Evolutionary conservation across 1,139 yeast genomes (phyloP).

Genomic region (Geotrichum reessii): DNA sequence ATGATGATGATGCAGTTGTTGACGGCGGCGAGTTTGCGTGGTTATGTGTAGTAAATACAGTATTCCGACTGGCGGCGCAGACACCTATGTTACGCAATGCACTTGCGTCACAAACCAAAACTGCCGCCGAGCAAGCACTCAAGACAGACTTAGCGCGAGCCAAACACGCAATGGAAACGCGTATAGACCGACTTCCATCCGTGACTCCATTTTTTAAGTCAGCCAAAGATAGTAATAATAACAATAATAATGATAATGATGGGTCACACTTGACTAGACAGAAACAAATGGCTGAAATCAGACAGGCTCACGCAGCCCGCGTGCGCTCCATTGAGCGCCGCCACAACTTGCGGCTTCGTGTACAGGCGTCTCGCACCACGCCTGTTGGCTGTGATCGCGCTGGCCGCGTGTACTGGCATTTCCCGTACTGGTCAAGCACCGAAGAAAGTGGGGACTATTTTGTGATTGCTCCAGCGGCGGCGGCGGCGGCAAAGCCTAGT

Average conservation of each 20-base stretch:
- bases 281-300: background rate
- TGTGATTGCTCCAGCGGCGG: background rate
- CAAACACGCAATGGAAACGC: background rate
- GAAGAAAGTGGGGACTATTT: background rate
- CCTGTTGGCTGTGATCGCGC: background rate
- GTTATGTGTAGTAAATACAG: background rate
- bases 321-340: background rate
- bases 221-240: background rate
- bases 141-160: background rate
- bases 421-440: background rate
- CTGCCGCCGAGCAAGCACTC: background rate
- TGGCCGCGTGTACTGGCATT: background rate
- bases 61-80: background rate
- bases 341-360: background rate
- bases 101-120: background rate
- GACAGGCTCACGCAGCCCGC: background rate
- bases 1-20: background rate
- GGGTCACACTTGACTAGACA: background rate
- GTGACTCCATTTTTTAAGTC: background rate
- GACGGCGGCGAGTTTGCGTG: background rate
- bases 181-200: background rate
- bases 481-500: background rate
- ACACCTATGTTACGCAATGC: background rate
- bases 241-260: no score
- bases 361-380: background rate